Percentiles rank a stretch among this genome's conserved stretches.
phyloP scores from a whole-genome alignment of 495 filamentous ascomycete genomes.

The Penicillium antarcticum region DNA sequence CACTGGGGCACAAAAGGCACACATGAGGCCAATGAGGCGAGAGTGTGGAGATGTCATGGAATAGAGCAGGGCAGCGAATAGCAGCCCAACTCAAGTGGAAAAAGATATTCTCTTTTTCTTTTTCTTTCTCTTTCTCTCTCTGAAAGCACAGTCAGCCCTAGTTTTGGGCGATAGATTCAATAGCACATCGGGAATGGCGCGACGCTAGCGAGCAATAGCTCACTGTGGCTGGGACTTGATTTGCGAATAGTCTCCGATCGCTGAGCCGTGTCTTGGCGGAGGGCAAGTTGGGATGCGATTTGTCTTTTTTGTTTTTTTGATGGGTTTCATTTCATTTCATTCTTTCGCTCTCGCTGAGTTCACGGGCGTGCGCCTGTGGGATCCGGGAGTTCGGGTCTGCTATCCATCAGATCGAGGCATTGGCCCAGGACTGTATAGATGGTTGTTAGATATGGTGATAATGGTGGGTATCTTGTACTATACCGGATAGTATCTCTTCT shows the following conservation, averaged over 20 bases:
- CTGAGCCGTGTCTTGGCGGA: background rate
- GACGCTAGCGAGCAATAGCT: conserved; percentile 29
- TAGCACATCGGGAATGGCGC: conserved; percentile 17
- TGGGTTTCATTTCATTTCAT: background rate
- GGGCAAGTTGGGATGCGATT: background rate
- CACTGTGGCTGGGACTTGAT: conserved; percentile 9
- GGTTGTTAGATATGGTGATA: background rate
- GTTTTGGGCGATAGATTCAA: conserved; percentile 7
- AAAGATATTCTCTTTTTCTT: no score
- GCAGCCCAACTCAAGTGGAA: no score
- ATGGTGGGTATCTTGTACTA: conserved; percentile 5
- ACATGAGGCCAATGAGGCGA: no score
- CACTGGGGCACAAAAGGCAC: no score
- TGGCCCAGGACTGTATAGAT: conserved; percentile 54
- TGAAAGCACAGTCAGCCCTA: no score
- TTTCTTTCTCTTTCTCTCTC: no score
- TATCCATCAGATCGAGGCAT: conserved; percentile 58
- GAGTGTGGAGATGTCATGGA: no score
- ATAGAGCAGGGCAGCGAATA: no score
- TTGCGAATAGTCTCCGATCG: conserved; percentile 1
- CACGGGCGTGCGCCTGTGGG: conserved; percentile 22
- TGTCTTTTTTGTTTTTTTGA: background rate
- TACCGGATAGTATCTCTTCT: conserved; percentile 83
- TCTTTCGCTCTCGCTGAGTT: conserved; percentile 1
- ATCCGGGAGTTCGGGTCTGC: conserved; percentile 30